A percentile compares a stretch with the other conserved stretches of the same genome.
phyloP scores from a whole-genome alignment of 805 yeast species.

The Ogataea pini region DNA sequence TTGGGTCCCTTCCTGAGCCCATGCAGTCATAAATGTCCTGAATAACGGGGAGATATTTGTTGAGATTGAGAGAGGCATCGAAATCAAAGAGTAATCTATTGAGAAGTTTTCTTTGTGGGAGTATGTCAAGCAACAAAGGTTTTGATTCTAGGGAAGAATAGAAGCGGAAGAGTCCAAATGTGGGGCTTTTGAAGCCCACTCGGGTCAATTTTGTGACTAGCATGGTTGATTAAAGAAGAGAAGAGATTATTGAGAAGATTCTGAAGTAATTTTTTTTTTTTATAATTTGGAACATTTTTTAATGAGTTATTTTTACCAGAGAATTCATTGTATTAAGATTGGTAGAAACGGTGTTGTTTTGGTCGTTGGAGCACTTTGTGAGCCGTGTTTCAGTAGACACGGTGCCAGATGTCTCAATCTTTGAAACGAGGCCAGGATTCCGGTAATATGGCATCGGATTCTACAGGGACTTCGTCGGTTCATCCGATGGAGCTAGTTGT shows the following conservation, averaged over 20 bases:
- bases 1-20: slow-evolving; percentile 34
- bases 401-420: too few relatives aligned
- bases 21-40: slow-evolving; percentile 50
- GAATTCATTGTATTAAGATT: too few relatives aligned
- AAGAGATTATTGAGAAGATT: too few relatives aligned
- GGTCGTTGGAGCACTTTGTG: too few relatives aligned
- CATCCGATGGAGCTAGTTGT: slow-evolving; percentile 64
- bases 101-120: slow-evolving; percentile 60
- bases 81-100: slow-evolving; percentile 66
- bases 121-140: slow-evolving; percentile 45
- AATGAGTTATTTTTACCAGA: too few relatives aligned
- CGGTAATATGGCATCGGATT: background rate
- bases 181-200: background rate
- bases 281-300: too few relatives aligned
- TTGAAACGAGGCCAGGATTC: too few relatives aligned
- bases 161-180: background rate
- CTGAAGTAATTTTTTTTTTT: too few relatives aligned
- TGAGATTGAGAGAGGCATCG: slow-evolving; percentile 56
- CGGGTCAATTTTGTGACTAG: too few relatives aligned
- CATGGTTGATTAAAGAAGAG: too few relatives aligned
- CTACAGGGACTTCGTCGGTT: slow-evolving; percentile 29
- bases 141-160: slow-evolving; percentile 15
- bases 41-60: slow-evolving; percentile 54
- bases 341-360: too few relatives aligned
- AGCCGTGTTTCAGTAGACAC: too few relatives aligned